Evolutionary conservation across 176 grass and related monocot species (phyloP).

Genomic region (Oryza meyeriana): DNA sequence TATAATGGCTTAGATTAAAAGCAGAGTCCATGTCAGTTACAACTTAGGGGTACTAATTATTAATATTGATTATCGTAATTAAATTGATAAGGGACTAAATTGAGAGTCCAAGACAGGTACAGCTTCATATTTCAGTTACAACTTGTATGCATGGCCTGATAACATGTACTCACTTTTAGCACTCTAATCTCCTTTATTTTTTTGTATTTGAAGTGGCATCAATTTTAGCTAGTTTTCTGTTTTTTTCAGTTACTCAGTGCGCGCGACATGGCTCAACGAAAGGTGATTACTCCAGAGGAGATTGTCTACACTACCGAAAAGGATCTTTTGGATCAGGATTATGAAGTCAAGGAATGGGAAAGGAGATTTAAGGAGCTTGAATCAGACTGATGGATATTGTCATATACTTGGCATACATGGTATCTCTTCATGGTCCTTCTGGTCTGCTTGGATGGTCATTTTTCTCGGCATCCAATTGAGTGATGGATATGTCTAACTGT

Average conservation of each 20-base stretch:
- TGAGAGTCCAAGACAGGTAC: too few relatives aligned
- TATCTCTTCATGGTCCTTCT: constrained; percentile 23
- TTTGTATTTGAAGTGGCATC: constrained; percentile 8
- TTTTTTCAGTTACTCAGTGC: constrained; percentile 74
- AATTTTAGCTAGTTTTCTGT: constrained; percentile 9
- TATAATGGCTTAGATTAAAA: too few relatives aligned
- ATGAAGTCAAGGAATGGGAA: constrained; percentile 84
- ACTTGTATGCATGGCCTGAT: constrained; percentile 11
- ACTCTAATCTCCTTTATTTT: constrained; percentile 8
- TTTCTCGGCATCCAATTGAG: constrained; percentile 18
- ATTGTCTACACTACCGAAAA: constrained; percentile 83
- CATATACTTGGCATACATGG: constrained; percentile 17
- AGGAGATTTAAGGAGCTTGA: constrained; percentile 69
- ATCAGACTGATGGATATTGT: constrained; percentile 49
- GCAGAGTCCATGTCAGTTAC: too few relatives aligned
- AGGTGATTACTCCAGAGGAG: constrained; percentile 68
- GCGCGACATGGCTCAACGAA: constrained; percentile 77
- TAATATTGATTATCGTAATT: too few relatives aligned
- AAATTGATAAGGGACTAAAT: too few relatives aligned
- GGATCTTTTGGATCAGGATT: constrained; percentile 86
- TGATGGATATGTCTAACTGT: constrained; percentile 32
- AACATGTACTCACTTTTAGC: constrained; percentile 6
- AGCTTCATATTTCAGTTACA: neutral
- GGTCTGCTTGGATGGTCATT: constrained; percentile 31
- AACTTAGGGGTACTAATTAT: too few relatives aligned